Evolutionary conservation across 2,329 filamentous ascomycete genomes (phyloP).

Genomic region (Westerdykella aurantiaca): DNA sequence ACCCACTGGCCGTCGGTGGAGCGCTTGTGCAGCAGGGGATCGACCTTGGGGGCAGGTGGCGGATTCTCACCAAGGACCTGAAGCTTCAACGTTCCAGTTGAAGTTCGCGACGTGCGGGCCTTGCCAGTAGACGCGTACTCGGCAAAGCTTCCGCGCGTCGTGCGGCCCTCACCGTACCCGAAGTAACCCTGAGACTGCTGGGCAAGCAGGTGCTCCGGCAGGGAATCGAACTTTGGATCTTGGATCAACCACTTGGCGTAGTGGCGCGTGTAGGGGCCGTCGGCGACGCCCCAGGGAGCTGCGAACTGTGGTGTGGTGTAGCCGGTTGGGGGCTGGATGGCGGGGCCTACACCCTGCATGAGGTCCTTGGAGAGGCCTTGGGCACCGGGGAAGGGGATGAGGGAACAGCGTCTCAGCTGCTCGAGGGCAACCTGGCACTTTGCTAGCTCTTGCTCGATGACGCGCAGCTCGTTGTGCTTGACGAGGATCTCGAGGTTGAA

Average conservation of each 20-base stretch:
- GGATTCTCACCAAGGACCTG: conserved; percentile 39
- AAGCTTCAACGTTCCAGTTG: conserved; percentile 46
- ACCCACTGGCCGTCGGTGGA: conserved; percentile 77
- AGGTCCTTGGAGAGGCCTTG: conserved; percentile 63
- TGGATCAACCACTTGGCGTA: conserved; percentile 94
- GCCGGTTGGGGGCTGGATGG: conserved; percentile 57
- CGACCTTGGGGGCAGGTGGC: conserved; percentile 57
- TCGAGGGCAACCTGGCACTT: conserved; percentile 93
- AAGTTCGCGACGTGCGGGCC: conserved; percentile 53
- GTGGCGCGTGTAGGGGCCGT: conserved; percentile 90
- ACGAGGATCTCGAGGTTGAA: conserved; percentile 86
- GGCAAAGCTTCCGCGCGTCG: conserved; percentile 68
- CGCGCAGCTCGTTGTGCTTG: conserved; percentile 88
- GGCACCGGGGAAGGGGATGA: conserved; percentile 81
- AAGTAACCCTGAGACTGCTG: conserved; percentile 35
- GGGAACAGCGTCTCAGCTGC: conserved; percentile 83
- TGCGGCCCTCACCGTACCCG: conserved; percentile 58
- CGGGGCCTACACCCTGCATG: conserved; percentile 66
- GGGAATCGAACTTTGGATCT: conserved; percentile 72
- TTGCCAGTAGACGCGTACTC: conserved; percentile 49
- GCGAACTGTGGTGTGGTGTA: conserved; percentile 68
- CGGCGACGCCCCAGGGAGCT: conserved; percentile 81
- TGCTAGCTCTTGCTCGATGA: conserved; percentile 92
- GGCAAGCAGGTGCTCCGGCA: conserved; percentile 34
- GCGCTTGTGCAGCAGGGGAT: conserved; percentile 78